phyloP scores from a whole-genome alignment of 116 monocot species.

The Phalaenopsis hybrid region DNA sequence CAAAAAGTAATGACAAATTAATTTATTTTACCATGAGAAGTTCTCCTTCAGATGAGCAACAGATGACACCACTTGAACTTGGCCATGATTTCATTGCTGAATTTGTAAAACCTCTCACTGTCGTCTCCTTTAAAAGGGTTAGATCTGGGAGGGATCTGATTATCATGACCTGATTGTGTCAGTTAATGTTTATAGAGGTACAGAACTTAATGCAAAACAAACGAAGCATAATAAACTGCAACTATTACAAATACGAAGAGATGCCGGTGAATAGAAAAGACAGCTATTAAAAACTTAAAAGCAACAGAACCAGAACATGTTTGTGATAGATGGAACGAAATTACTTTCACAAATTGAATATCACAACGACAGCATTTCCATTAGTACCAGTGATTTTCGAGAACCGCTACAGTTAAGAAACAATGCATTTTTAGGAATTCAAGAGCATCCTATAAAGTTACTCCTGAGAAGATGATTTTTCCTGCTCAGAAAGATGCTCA shows the following conservation, averaged over 20 bases:
- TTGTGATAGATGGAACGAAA: background rate
- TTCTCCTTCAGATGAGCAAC: conserved; percentile 69
- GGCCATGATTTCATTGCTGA: conserved; percentile 21
- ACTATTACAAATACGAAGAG: background rate
- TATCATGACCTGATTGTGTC: conserved; percentile 1
- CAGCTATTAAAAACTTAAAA: background rate
- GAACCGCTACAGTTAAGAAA: too few species aligned
- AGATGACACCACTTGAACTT: conserved; percentile 24
- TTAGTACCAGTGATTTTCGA: background rate
- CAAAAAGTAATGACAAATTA: background rate
- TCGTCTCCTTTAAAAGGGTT: conserved; percentile 53
- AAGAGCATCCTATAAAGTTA: too few species aligned
- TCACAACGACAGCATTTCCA: background rate
- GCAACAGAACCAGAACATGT: background rate
- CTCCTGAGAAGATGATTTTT: too few species aligned
- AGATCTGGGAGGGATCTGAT: conserved; percentile 83
- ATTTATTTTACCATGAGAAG: conserved; percentile 48
- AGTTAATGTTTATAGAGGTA: background rate
- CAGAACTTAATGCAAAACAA: background rate
- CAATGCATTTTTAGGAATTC: too few species aligned
- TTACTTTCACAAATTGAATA: background rate
- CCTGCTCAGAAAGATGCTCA: too few species aligned
- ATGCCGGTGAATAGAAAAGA: conserved; percentile 1
- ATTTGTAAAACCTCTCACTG: conserved; percentile 44
- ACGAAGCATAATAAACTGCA: background rate